Base-by-base conservation (phyloP, 2,329 filamentous ascomycete genomes). In the Ophiostoma perfectum region DNA sequence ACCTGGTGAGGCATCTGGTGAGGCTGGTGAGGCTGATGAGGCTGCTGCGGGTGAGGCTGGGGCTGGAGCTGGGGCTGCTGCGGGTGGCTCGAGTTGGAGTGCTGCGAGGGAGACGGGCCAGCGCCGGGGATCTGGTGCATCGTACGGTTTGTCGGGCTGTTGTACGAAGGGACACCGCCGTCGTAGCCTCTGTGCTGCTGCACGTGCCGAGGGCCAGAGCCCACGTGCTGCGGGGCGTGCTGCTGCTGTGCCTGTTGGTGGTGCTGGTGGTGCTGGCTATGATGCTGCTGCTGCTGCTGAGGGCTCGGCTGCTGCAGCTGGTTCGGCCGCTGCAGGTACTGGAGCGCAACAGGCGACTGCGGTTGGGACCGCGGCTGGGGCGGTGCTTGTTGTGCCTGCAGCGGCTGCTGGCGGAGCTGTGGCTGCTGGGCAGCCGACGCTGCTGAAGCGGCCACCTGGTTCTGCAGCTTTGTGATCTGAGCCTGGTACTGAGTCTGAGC, bases 401-500 rank as follows among this genome's bases (percentile, higher is more conserved):
- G 70, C 4, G 66, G 67, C 16, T 70, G 67, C 55, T 18, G 67
- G 38, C 62, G 67, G 49, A 18, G 70, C 41, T 68, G 71, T 0
- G 39, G 63, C 16, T 66, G 67, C 44, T 58, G 63, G 41, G 63
- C 44, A 4, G 64, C 64, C 0, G 27, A 38, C 1, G 64, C 62
- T n/a, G 44, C 14, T 9, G 65, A 44, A 4, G 68, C 55, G 4
- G 68, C 36, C 9, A 67, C 47, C 14, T 74, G 72, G 11, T 72
- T 69, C 66, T 76, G 84, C 72, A 86, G 79, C 76, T 86, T 87
- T 66, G 88, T 77, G 68, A 88, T 81, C 72, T 85, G 84, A 58
- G 84, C 84, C 76, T 93, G 90, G 72, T 92, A 87, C 68, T 90
- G 84, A 4, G 84, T 79, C 78, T 93, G 90, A 1, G 85, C 84